phyloP scores from a whole-genome alignment of 441 rosid genomes.

The Mallotus repandus region DNA sequence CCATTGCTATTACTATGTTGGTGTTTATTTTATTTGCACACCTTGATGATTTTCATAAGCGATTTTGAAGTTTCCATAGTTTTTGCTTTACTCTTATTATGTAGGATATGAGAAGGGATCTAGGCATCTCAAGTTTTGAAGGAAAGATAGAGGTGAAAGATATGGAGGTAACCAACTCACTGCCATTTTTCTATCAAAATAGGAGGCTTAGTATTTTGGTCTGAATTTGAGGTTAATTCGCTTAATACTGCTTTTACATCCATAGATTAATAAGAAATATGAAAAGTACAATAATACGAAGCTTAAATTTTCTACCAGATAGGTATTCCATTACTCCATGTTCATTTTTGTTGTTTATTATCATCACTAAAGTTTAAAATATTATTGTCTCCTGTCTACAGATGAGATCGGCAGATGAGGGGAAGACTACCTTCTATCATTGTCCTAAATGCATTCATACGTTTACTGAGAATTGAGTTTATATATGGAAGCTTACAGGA shows the following conservation, averaged over 20 bases:
- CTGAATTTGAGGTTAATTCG: conserved; percentile 7
- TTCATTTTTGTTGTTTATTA: background rate
- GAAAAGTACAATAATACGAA: conserved; percentile 46
- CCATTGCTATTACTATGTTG: too few species aligned
- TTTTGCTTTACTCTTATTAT: background rate
- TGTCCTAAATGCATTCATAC: conserved; percentile 44
- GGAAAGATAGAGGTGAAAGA: conserved; percentile 34
- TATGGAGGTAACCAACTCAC: conserved; percentile 34
- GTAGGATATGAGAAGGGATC: conserved; percentile 60
- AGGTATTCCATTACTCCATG: conserved; percentile 28
- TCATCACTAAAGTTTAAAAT: background rate
- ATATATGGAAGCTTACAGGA: background rate
- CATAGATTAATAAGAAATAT: conserved; percentile 42
- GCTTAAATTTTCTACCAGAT: conserved; percentile 48
- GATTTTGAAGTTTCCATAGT: background rate
- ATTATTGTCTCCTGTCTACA: conserved; percentile 20
- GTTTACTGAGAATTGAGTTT: conserved; percentile 42
- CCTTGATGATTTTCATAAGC: background rate
- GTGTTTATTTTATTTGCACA: too few species aligned
- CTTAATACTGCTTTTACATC: conserved; percentile 5
- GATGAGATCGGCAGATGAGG: conserved; percentile 73
- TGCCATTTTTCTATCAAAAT: background rate
- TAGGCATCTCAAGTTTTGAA: conserved; percentile 50
- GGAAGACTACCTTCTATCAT: conserved; percentile 48
- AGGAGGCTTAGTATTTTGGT: background rate